Conservation (phyloP, 108 stramenopile species). For the Cyclotella distinguenda region DNA sequence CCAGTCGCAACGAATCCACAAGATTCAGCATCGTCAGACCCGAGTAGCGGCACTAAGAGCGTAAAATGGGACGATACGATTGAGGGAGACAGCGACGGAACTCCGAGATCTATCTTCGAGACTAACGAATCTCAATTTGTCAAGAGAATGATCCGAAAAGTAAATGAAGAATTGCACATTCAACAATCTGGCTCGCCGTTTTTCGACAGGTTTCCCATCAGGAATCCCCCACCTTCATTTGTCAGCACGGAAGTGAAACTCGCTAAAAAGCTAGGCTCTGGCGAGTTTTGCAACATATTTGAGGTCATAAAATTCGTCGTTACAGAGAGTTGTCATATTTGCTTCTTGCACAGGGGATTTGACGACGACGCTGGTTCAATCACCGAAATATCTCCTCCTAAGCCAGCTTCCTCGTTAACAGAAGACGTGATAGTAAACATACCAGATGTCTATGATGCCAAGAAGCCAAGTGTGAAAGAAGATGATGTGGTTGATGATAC, state of each 20-base stretch:
- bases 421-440: neutral
- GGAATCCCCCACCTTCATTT: slow-evolving; percentile 22
- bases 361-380: slow-evolving; percentile 29
- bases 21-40: neutral
- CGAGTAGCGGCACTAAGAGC: neutral
- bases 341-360: slow-evolving; percentile 36
- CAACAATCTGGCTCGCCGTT: slow-evolving; percentile 34
- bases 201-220: slow-evolving; percentile 4
- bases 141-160: slow-evolving; percentile 11
- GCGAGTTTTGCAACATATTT: slow-evolving; percentile 63
- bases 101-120: slow-evolving; percentile 1
- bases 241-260: slow-evolving; percentile 46
- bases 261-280: slow-evolving; percentile 51
- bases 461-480: too few relatives aligned
- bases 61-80: neutral
- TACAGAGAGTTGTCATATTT: slow-evolving; percentile 41
- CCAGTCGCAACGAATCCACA: slow-evolving; percentile 16
- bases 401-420: too few relatives aligned
- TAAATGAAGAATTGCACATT: slow-evolving; percentile 22
- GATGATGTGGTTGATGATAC: too few relatives aligned
- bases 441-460: neutral
- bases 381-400: too few relatives aligned
- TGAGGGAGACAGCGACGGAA: neutral
- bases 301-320: slow-evolving; percentile 48
- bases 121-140: slow-evolving; percentile 27